Base-by-base conservation (phyloP, 2,329 filamentous ascomycete species). In the Fusarium oligoseptatum region DNA sequence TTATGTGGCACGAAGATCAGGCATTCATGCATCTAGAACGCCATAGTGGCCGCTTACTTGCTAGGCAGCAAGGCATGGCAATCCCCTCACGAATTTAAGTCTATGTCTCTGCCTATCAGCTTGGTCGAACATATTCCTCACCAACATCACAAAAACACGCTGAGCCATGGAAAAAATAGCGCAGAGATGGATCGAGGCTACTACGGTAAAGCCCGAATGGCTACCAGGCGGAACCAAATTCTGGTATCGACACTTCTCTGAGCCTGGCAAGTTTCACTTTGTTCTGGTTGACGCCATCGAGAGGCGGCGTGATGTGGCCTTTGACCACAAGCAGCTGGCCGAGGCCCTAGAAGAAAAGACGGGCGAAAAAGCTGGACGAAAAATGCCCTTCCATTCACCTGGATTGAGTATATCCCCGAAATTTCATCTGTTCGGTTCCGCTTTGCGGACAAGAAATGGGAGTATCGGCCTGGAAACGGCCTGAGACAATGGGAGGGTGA, bases 311-410 rank as follows among this genome's bases (percentile, higher is more conserved):
- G 24, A 39, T 7, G 39, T 48, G 4, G 77, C 76, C 3, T 81
- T 81, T 64, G 70, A 79, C 6, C 79, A 81, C 22, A 62, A 63
- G 3, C 29, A 50, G 14, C 66, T 80, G 3, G 79, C 77, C 6
- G 29, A 62, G 4, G 71, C 55, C 15, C 63, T 81, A 2, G 36
- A 17, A 8, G 32, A 68, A 36, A 52, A 71, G 20, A 74, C 72
- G 11, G 48, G 56, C 3, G 37, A 71, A 22, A 22, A 32, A 57
- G 0, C 36, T 74, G 12, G 63, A 75, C 12, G 45, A 64, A 8
- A 8, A 17, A 65, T 15, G 37, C 69, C 12, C 66, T 80, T 4
- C 75, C 79, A 3, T 75, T 81, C 34, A 65, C 62, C 3, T 80
- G 74, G 70, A 75, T 81, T 11, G 72, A 80, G 17, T 50, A 73